Base-by-base conservation (phyloP, 331 rosid species). In the Malus hybrid region DNA sequence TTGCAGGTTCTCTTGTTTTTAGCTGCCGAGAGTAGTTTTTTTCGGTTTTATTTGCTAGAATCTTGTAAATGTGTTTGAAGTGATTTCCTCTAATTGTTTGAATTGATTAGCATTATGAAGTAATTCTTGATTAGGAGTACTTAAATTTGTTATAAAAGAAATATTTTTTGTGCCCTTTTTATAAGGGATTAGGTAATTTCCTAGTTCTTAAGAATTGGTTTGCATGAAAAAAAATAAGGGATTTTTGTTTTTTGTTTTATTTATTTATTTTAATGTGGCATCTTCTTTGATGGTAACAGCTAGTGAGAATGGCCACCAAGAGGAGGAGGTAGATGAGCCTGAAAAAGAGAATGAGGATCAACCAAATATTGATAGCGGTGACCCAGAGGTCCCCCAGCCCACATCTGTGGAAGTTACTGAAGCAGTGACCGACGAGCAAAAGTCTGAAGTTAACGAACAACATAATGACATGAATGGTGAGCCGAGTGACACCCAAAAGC, bases 241-340 rank as follows among this genome's bases (percentile, higher is more conserved):
- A 3, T 14, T 19, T 57, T 20, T 19, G 26, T 22, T 22, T 22
- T 26, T 61, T 11, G 24, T 58, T 55, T 1, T 6, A 6, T 6
- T 34, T 5, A 33, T 24, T 1, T 2, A 7, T 12, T 48, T 11
- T 10, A 19, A 19, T 7, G 10, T 24, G 26, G 57, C 44, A 39
- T 73, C 48, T 42, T 42, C 48, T 0, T 71, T 63, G 50, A 66
- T 73, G 64, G 73, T 52, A 29, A 42, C 82, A 86, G 84, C 71
- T 28, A 67, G 71, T 63, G 86, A 73, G 71, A 86, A 78, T 52
- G 86, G 90, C 29, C 79, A 81, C 55, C 66, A 61, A 73, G 63
- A 72, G 64, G 77, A 79, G 72, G 80, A 82, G 48, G 33, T 7
- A 34, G 79, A 36, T 29, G 92, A 77, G 11, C 55, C 80, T 0